phyloP scores from a whole-genome alignment of 352 stramenopile genomes.

The Elongisporangium anandrum region DNA sequence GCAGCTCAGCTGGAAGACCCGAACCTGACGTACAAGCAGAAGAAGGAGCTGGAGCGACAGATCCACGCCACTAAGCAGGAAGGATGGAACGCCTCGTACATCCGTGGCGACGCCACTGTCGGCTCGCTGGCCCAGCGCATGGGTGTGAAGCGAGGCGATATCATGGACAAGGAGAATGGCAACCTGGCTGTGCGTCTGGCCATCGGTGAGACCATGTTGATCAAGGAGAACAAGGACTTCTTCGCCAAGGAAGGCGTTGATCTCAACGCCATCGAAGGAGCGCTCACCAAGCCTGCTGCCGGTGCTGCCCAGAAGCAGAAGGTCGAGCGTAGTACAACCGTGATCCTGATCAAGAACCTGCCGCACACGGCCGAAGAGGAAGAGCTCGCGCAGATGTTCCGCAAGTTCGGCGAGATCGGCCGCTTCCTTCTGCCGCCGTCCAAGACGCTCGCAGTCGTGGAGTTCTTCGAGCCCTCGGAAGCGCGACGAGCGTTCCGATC shows the following conservation, averaged over 20 bases:
- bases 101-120: constrained; percentile 68
- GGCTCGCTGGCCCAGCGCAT: constrained; percentile 81
- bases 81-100: constrained; percentile 95
- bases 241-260: constrained; percentile 94
- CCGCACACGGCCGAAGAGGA: constrained; percentile 92
- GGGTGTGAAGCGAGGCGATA: constrained; percentile 91
- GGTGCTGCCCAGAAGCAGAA: constrained; percentile 35
- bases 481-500: constrained; percentile 95
- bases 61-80: constrained; percentile 71
- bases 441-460: constrained; percentile 94
- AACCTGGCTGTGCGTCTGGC: constrained; percentile 98
- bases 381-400: constrained; percentile 95
- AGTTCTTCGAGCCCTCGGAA: constrained; percentile 94
- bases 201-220: constrained; percentile 96
- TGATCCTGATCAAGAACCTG: constrained; percentile 98
- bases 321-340: constrained; percentile 90
- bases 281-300: constrained; percentile 49
- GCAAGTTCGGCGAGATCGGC: constrained; percentile 82
- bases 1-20: constrained; percentile 52
- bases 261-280: constrained; percentile 90
- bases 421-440: constrained; percentile 91
- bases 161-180: constrained; percentile 93
- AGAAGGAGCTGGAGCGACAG: constrained; percentile 89
- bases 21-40: constrained; percentile 85
- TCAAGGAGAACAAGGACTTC: constrained; percentile 98